Evolutionary conservation across 2,329 filamentous ascomycete species (phyloP), one percentile per base, ranked within the genome.

Genomic region (Neofusicoccum laricinum): DNA sequence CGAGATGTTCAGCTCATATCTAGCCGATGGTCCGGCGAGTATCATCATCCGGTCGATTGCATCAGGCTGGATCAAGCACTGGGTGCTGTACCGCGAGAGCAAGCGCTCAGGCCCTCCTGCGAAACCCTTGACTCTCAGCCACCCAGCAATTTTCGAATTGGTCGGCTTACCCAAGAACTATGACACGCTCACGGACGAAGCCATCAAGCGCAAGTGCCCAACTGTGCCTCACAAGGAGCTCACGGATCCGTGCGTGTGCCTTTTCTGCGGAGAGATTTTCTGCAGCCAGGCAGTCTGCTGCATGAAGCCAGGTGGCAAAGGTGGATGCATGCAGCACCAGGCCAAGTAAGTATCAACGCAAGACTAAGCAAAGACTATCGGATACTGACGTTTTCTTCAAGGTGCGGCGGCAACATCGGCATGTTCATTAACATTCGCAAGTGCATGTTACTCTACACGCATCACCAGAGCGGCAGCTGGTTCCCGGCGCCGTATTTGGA

Each of bases 401-500:
- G 92, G 71, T 98, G 94, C 76, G 93, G 95, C 73, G 87, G 88
- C 67, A 93, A 92, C 70, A 88, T 96, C 53, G 95, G 95, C n/a
- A 82, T 97, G 38, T 98, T 96, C 80, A 90, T 99, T 76, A 97
- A 96, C 76, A 94, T 99, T 70, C 90, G 95, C 69, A 98, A 98
- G 80, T 98, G 96, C 80, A 92, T 90, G 69, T 88, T 96, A 45
- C 87, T 96, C 66, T 96, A 96, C 76, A 82, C 96, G 63, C 93
- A 97, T 78, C 87, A 89, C 66, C 82, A 84, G 36, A 90, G 91
- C 51, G 95, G 95, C 43, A 93, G 90, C 30, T 99, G 90, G 81
- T 89, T 90, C 68, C 86, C 89, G 46, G 94, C 95, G 3, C 95
- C 95, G 0, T 99, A 98, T 76, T 89, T 98, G 68, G 95, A 99